phyloP scores from a whole-genome alignment of 805 yeast species.

The Wickerhamomyces silvicola region DNA sequence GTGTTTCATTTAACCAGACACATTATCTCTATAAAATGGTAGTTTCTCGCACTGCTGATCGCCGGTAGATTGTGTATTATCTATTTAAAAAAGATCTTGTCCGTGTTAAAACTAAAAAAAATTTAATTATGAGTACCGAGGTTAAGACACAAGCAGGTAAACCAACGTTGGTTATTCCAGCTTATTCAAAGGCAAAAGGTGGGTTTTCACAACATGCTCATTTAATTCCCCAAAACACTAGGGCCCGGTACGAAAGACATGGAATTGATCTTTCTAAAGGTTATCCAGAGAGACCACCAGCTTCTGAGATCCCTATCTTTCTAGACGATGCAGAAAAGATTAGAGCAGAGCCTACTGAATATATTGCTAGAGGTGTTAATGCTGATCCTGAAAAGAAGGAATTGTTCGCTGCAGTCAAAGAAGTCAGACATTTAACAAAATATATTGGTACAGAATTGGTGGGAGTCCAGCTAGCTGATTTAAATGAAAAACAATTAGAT shows the following conservation, averaged over 20 bases:
- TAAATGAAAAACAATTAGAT: conserved; percentile 35
- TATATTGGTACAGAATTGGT: conserved; percentile 42
- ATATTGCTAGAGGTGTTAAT: conserved; percentile 26
- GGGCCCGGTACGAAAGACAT: conserved; percentile 23
- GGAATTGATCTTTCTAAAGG: conserved; percentile 31
- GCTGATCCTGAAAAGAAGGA: conserved; percentile 37
- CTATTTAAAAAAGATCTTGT: too few species aligned
- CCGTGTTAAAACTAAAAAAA: too few species aligned
- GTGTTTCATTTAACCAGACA: too few species aligned
- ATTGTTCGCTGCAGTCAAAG: conserved; percentile 31
- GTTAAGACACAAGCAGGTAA: too few species aligned
- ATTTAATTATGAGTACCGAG: too few species aligned
- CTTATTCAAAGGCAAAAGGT: too few species aligned
- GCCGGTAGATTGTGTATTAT: too few species aligned
- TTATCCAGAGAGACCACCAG: conserved; percentile 33
- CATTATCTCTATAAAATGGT: too few species aligned
- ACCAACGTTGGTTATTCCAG: too few species aligned
- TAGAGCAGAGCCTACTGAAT: conserved; percentile 27
- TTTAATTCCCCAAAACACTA: conserved; percentile 21
- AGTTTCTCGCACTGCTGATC: too few species aligned
- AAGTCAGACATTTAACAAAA: conserved; percentile 34
- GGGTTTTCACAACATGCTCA: too few species aligned
- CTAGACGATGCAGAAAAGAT: conserved; percentile 32
- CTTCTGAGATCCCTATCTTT: conserved; percentile 28
- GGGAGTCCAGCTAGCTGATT: conserved; percentile 36